Conservation (phyloP, 73 alveolate genomes). For the Durusdinium trenchii region DNA sequence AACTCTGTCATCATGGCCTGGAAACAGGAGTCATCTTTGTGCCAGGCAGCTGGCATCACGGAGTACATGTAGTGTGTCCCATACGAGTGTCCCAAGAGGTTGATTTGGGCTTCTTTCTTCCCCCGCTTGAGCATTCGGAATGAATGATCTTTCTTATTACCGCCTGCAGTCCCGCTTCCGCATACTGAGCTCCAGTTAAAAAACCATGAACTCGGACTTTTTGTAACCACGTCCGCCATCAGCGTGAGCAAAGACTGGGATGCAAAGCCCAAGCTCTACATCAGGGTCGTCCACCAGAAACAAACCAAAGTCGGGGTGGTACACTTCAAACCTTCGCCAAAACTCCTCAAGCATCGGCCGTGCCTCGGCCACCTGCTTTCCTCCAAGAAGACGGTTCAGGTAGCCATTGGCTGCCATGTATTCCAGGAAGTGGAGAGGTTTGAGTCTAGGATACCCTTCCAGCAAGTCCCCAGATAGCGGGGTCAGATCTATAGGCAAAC, state of each 20-base stretch:
- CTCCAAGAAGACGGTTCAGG: not conserved
- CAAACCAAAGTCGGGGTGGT: not conserved
- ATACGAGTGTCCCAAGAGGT: not conserved
- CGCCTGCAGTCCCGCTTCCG: not conserved
- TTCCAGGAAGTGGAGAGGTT: not conserved
- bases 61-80: slow-evolving; percentile 40
- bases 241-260: not conserved
- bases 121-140: not conserved
- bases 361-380: not conserved
- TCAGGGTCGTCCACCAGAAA: not conserved
- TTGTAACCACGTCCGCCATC: slow-evolving; percentile 27
- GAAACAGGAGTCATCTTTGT: not conserved
- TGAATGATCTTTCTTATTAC: not conserved
- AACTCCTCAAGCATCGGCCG: not conserved
- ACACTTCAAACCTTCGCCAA: not conserved
- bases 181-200: not conserved
- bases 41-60: slow-evolving; percentile 10
- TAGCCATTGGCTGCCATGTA: slow-evolving; percentile 16
- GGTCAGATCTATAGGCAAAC: not conserved
- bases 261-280: not conserved
- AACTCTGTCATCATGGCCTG: not conserved
- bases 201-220: not conserved
- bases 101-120: not conserved
- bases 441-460: not conserved
- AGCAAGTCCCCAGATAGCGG: not conserved